These are phyloP conservation scores for Acephala macrosclerotiorum DNA, from an alignment of 2,329 filamentous ascomycete species.

Conservation along the genomic window DNA sequence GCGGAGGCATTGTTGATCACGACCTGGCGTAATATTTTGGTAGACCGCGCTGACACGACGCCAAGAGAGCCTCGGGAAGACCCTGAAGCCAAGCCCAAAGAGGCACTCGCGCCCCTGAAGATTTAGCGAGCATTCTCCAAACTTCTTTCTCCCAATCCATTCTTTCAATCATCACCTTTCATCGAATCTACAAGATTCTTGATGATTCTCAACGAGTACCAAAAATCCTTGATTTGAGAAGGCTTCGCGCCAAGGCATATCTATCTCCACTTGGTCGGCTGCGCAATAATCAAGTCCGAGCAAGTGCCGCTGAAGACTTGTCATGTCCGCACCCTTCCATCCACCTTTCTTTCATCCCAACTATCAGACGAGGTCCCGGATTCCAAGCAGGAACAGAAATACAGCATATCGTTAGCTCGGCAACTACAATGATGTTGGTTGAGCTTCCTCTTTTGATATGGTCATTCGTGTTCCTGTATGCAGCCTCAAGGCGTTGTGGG, in stretches of 20 bases:
- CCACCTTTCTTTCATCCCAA: not conserved
- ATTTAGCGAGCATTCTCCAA: not conserved
- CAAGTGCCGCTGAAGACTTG: not conserved
- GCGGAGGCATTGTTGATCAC: not conserved
- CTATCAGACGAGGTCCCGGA: slow-evolving; percentile 1
- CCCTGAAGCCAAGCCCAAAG: not conserved
- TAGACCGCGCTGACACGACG: not conserved
- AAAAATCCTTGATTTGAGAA: not conserved
- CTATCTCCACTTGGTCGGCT: not conserved
- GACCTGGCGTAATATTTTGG: not conserved
- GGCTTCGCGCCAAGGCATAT: not conserved
- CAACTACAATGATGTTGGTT: not conserved
- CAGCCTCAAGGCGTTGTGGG: not conserved
- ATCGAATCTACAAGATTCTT: not conserved
- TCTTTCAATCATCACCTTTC: not conserved
- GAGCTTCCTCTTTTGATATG: not conserved
- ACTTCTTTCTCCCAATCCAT: not conserved
- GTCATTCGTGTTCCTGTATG: not conserved
- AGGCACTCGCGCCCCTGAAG: not conserved
- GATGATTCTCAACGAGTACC: not conserved
- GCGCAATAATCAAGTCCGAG: not conserved
- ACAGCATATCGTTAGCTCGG: not conserved
- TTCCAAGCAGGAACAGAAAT: not conserved
- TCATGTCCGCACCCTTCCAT: not conserved
- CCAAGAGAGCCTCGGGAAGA: not conserved